Conservation (phyloP, 306 rosid genomes). For the Geum urbanum region DNA sequence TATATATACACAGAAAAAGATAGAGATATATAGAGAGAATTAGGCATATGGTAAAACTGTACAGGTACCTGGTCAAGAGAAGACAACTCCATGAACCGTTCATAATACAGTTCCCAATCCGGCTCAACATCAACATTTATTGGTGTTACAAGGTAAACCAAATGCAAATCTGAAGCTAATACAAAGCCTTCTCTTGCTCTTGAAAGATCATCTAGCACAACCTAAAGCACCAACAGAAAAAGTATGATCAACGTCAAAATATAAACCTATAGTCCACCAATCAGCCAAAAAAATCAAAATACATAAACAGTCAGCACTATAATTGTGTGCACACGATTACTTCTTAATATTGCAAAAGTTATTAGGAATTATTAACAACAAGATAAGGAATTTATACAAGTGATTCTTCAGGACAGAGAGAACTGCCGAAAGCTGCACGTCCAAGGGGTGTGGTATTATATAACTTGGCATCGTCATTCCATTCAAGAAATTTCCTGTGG, state of each 20-base stretch:
- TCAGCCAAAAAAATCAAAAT: constrained; percentile 2
- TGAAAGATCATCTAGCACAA: constrained; percentile 91
- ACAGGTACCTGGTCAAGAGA: constrained; percentile 75
- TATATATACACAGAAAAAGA: not conserved
- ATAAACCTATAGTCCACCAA: constrained; percentile 7
- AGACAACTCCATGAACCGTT: constrained; percentile 68
- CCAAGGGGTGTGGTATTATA: constrained; percentile 93
- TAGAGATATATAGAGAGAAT: not conserved
- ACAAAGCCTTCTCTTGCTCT: constrained; percentile 99
- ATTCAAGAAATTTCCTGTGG: constrained; percentile 80
- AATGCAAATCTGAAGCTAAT: constrained; percentile 93
- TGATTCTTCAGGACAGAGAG: constrained; percentile 95
- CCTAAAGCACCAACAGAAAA: constrained; percentile 38
- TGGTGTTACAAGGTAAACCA: constrained; percentile 91
- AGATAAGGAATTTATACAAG: constrained; percentile 52
- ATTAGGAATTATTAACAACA: not conserved
- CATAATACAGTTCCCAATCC: constrained; percentile 90
- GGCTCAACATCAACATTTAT: constrained; percentile 89
- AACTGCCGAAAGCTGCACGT: constrained; percentile 92
- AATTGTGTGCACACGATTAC: not conserved
- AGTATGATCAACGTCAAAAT: constrained; percentile 20
- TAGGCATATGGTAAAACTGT: constrained; percentile 1
- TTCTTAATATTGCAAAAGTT: not conserved
- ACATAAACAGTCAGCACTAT: not conserved
- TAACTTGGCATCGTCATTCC: constrained; percentile 83